Evolutionary conservation across 163 green algal species (phyloP), one percentile per base, ranked within the genome.

Genomic region (Chlamydomonas reinhardtii): DNA sequence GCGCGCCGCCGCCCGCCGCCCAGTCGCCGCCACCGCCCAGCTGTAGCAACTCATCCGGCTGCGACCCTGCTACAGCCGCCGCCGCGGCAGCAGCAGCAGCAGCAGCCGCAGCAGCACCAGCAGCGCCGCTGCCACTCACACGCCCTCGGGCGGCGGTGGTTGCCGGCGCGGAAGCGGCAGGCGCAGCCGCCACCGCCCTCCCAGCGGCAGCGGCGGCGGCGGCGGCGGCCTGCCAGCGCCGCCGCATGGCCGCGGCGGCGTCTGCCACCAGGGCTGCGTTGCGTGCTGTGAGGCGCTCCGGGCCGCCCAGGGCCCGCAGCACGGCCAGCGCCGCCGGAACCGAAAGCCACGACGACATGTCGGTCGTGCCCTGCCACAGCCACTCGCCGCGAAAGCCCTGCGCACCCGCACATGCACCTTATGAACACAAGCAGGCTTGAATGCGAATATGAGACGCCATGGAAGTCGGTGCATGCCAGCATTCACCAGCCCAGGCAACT

Each of bases 341-440:
- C 0, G 92, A 76, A 78, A 96, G 74, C 88, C 87, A 93, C 6
- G 91, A 65, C 0, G 90, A 89, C 16, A 62, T 32, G 76, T 96
- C 93, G 0, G 64, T 29, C 15, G 93, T 96, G 70, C 93, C 93
- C 74, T 82, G 83, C 90, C 91, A 93, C 68, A 94, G 74, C 62
- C 90, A 92, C 88, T 93, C 89, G 1, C 31, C 89, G 12, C 79
- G 83, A 62, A 93, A 89, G 31, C 92, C 93, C 85, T 74, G 61
- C 3, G 65, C n/a, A n/a, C n/a, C n/a, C n/a, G n/a, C n/a, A n/a
- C n/a, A n/a, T n/a, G n/a, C n/a, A n/a, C n/a, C n/a, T n/a, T n/a
- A n/a, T n/a, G n/a, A n/a, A n/a, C n/a, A n/a, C n/a, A n/a, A n/a
- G n/a, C n/a, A n/a, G n/a, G n/a, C n/a, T n/a, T n/a, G n/a, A n/a